Conservation (phyloP, 345 rosid species). For the Erucastrum elatum region DNA sequence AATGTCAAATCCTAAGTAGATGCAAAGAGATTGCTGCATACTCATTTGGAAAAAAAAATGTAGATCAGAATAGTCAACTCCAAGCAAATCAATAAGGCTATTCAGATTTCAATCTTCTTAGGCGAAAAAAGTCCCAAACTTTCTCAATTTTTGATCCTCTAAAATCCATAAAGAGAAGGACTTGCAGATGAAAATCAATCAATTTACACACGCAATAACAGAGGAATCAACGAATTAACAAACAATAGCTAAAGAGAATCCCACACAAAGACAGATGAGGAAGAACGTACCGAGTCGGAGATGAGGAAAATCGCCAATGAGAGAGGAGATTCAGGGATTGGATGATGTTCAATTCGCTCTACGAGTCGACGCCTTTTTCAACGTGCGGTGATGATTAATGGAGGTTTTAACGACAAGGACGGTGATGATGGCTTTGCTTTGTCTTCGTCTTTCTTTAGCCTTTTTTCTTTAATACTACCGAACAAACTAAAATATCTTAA, state of each 20-base stretch:
- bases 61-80: not conserved
- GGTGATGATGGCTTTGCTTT: constrained; percentile 21
- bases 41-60: not conserved
- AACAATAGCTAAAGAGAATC: not conserved
- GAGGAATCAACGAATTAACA: not conserved
- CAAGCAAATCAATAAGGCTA: not conserved
- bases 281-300: constrained; percentile 14
- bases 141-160: not conserved
- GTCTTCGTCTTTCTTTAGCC: not conserved
- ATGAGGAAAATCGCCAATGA: not conserved
- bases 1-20: constrained; percentile 1
- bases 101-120: not conserved
- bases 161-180: constrained; percentile 3
- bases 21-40: not conserved
- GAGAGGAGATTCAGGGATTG: not conserved
- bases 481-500: not conserved
- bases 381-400: constrained; percentile 12
- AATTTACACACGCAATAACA: not conserved
- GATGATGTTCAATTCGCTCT: not conserved
- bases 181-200: not conserved
- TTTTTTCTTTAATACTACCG: not conserved
- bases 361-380: constrained; percentile 16
- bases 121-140: not conserved
- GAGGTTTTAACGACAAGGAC: constrained; percentile 23
- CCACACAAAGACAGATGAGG: not conserved